Base-by-base conservation (phyloP, 805 yeast genomes). In the Komagataella pastoris region DNA sequence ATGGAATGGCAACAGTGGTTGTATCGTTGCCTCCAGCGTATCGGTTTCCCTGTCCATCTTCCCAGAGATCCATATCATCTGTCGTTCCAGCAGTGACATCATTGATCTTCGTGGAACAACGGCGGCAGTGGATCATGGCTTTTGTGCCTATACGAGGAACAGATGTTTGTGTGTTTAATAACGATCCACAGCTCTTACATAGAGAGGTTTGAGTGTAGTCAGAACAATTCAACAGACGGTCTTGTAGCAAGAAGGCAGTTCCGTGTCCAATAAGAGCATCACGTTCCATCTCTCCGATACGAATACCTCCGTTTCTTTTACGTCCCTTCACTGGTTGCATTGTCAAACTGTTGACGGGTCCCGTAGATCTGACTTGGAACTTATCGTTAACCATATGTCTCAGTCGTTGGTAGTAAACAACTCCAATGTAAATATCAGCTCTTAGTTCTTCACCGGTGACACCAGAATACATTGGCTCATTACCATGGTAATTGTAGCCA, bases 251-350 rank as follows among this genome's bases (percentile, higher is more conserved):
- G 80, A 79, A 93, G 1, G 99, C 89, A 6, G 99, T 85, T 70
- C 99, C 99, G 65, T 93, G 99, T 54, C 98, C 99, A 67, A 93
- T 89, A 61, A 93, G 75, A 2, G 99, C 99, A 77, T 93, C 99
- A 73, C 99, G 86, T 72, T 93, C 99, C 99, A 93, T 93, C 70
- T 93, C 99, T 68, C 99, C 99, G 45, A 93, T 95, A 77, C 99
- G 95, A 60, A 93, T 93, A 85, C 99, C 99, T 71, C 99, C 99
- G 58, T 85, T 82, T 73, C 98, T 82, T 83, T 93, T 93, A 74
- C 99, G 85, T 63, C 99, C 99, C 73, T 93, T 93, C 52, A 93
- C 99, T 46, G 99, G 99, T 76, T 93, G 99, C 97, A 91, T 89
- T 17, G 98, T 93, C 66, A 93, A 77, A 44, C 93, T 80, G 69